Base-by-base conservation (phyloP, 116 monocot species). In the Trichopus zeylanicus region DNA sequence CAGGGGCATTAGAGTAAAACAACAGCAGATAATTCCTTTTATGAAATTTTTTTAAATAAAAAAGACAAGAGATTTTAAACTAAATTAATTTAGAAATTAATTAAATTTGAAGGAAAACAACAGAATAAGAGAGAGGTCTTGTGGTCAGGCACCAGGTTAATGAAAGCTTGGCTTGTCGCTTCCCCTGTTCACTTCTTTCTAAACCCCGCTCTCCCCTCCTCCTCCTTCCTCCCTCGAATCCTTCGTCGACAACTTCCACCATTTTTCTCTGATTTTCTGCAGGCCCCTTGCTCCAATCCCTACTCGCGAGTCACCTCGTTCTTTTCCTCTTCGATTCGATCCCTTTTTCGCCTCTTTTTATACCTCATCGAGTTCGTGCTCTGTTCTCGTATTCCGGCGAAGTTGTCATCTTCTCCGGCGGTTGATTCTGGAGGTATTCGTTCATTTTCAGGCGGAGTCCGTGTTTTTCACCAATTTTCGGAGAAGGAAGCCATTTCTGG, bases 91-190 rank as follows among this genome's bases (percentile, higher is more conserved):
- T 4, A 11, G 9, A 11, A 26, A 53, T 42, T 1, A 38, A 65
- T 27, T n/a, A n/a, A n/a, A n/a, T n/a, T n/a, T n/a, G n/a, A n/a
- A n/a, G n/a, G 12, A 28, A 53, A 12, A 28, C 0, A 53, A 24
- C 23, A 51, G n/a, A 18, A 47, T 5, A 46, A 26, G 47, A 11
- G 29, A 70, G 47, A 47, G 35, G 1, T 29, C 1, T 28, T 1
- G 57, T n/a, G 32, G 16, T 46, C 47, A n/a, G 39, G 20, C 5
- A 28, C 34, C 42, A 13, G 42, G 42, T n/a, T n/a, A 9, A 52
- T 62, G 77, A 77, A 46, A 53, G 66, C 20, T 19, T 37, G 20
- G 4, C 52, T 67, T 70, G 82, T 77, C 82, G 59, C 48, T 42
- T 76, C 65, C 57, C 26, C 64, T 59, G 29, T 49, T 55, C 46